Percentiles rank a stretch among this genome's conserved stretches.
These are phyloP conservation scores for Cystobasidium pallidum DNA, from an alignment of 1,284 basidiomycete species.

Conservation along the genomic window DNA sequence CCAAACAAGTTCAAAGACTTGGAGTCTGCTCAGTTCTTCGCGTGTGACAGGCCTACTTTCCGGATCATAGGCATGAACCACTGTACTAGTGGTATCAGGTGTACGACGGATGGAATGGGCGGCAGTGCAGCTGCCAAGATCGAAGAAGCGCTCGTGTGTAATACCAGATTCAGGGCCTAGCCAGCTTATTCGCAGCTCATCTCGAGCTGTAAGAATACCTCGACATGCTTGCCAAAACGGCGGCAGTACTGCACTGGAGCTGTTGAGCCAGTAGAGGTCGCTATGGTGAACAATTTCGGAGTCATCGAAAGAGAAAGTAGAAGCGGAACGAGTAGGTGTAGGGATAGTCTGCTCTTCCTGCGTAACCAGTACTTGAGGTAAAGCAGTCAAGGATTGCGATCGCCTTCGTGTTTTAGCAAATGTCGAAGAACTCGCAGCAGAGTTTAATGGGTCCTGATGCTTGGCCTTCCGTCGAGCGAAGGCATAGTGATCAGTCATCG, in stretches of 20 bases:
- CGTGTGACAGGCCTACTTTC: not conserved
- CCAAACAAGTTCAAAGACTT: constrained; percentile 41
- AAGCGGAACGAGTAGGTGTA: not conserved
- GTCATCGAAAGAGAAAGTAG: constrained; percentile 15
- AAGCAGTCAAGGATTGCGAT: constrained; percentile 3
- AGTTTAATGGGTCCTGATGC: not conserved
- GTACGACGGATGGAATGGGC: constrained; percentile 30
- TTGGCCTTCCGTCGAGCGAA: constrained; percentile 1
- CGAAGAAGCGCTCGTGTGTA: constrained; percentile 32
- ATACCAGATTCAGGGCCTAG: constrained; percentile 5
- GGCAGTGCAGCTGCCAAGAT: constrained; percentile 14
- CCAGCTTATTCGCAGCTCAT: constrained; percentile 38
- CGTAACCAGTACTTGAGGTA: not conserved
- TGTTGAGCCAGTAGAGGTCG: constrained; percentile 41
- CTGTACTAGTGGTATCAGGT: not conserved
- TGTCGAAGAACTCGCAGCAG: not conserved
- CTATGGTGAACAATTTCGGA: constrained; percentile 26
- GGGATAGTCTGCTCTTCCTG: not conserved
- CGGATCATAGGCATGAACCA: constrained; percentile 9
- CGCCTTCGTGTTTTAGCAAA: not conserved
- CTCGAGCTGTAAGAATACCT: constrained; percentile 23
- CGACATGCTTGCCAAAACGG: constrained; percentile 35
- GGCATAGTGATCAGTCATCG: not conserved
- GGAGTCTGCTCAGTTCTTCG: constrained; percentile 20
- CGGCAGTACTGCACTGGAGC: constrained; percentile 28